Evolutionary conservation across 148 eudicot species (phyloP).

Genomic region (Chenopodium formosanum): DNA sequence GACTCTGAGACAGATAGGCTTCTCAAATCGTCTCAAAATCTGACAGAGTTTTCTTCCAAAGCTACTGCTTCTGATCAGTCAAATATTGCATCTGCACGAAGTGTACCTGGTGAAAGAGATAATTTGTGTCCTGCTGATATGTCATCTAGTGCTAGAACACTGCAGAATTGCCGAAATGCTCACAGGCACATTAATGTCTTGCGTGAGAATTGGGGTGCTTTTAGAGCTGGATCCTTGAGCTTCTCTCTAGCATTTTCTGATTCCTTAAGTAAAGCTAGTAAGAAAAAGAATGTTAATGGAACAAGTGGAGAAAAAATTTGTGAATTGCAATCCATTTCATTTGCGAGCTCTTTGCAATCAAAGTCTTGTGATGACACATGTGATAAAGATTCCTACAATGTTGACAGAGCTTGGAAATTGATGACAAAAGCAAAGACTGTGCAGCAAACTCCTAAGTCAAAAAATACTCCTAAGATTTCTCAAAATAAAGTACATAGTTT

Average conservation of each 20-base stretch:
- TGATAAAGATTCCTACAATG: constrained; percentile 35
- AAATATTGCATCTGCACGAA: constrained; percentile 10
- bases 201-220: constrained; percentile 77
- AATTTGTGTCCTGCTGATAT: constrained; percentile 7
- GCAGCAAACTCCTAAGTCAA: constrained; percentile 28
- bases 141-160: constrained; percentile 52
- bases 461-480: constrained; percentile 24
- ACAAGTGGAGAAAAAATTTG: constrained; percentile 15
- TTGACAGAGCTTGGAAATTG: constrained; percentile 84
- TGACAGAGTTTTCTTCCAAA: constrained; percentile 22
- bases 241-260: constrained; percentile 39
- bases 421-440: constrained; percentile 60
- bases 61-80: constrained; percentile 21
- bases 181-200: constrained; percentile 53
- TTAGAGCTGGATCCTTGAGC: constrained; percentile 58
- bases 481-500: constrained; percentile 19
- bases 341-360: constrained; percentile 32
- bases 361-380: constrained; percentile 11
- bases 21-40: constrained; percentile 20
- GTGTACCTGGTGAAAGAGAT: constrained; percentile 15
- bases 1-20: constrained; percentile 36
- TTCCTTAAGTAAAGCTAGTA: constrained; percentile 21
- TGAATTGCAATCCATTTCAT: constrained; percentile 21
- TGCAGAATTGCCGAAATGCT: constrained; percentile 56
- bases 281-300: constrained; percentile 9